phyloP scores from a whole-genome alignment of 2,329 filamentous ascomycete species.

The Dactylonectria macrodidyma region DNA sequence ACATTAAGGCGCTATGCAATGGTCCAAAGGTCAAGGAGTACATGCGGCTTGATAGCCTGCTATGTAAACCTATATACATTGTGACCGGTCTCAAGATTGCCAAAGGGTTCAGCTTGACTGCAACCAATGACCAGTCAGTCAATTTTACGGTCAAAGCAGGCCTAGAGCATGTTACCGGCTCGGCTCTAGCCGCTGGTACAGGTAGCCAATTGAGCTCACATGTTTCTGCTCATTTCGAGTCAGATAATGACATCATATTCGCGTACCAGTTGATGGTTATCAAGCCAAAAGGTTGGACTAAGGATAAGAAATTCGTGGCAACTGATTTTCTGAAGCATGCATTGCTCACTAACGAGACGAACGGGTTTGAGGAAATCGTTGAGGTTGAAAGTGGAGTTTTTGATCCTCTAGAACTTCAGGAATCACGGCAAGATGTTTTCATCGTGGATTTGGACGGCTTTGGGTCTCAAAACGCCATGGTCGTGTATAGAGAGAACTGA shows the following conservation, averaged over 20 bases:
- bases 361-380: no score
- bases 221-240: not conserved
- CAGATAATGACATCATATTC: conserved; percentile 3
- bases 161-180: not conserved
- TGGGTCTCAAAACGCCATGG: no score
- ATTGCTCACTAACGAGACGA: no score
- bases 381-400: no score
- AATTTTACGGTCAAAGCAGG: not conserved
- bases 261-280: conserved; percentile 12
- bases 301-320: conserved; percentile 1
- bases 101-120: not conserved
- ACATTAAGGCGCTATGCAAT: not conserved
- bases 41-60: not conserved
- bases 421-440: no score
- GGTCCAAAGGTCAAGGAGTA: not conserved
- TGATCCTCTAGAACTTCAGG: no score
- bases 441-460: no score
- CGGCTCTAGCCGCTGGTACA: no score
- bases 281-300: conserved; percentile 6
- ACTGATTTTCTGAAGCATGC: not conserved
- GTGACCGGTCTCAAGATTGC: not conserved
- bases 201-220: no score
- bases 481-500: no score
- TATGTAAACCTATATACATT: not conserved
- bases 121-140: not conserved